Evolutionary conservation across 768 basidiomycete species (phyloP).

Genomic region (Suillus americanus): DNA sequence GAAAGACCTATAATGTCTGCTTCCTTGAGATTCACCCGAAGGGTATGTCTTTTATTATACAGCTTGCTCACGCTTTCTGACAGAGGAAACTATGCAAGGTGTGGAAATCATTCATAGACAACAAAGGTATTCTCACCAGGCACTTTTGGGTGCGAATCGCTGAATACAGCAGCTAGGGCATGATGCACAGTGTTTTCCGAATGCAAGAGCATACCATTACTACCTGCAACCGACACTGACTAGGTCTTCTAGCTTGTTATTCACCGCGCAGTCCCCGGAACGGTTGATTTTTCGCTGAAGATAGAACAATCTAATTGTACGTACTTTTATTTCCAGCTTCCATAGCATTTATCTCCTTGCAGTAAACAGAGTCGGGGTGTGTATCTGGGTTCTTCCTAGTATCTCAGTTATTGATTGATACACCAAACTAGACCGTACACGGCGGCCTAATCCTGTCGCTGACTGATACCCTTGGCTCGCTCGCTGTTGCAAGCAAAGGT

Average conservation of each 20-base stretch:
- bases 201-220: slow-evolving; percentile 42
- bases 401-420: slow-evolving; percentile 2
- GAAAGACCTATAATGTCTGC: slow-evolving; percentile 48
- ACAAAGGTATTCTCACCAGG: slow-evolving; percentile 49
- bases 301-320: slow-evolving; percentile 75
- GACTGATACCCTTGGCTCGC: slow-evolving; percentile 82
- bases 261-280: slow-evolving; percentile 67
- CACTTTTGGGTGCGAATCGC: background rate
- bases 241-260: slow-evolving; percentile 56
- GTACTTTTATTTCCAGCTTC: slow-evolving; percentile 19
- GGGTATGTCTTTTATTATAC: slow-evolving; percentile 37
- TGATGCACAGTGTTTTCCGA: slow-evolving; percentile 77
- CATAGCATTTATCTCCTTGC: slow-evolving; percentile 7
- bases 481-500: slow-evolving; percentile 80
- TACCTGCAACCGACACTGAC: background rate
- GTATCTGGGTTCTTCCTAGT: slow-evolving; percentile 19
- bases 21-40: slow-evolving; percentile 68
- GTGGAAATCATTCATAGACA: slow-evolving; percentile 79
- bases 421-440: slow-evolving; percentile 52
- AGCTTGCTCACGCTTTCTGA: slow-evolving; percentile 6
- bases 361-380: slow-evolving; percentile 85
- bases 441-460: slow-evolving; percentile 81
- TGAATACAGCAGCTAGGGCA: slow-evolving; percentile 52
- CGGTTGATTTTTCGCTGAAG: slow-evolving; percentile 65
- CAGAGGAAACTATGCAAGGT: slow-evolving; percentile 45